These are phyloP conservation scores for Alternaria viburni DNA, from an alignment of 2,329 filamentous ascomycete species.

Conservation along the genomic window DNA sequence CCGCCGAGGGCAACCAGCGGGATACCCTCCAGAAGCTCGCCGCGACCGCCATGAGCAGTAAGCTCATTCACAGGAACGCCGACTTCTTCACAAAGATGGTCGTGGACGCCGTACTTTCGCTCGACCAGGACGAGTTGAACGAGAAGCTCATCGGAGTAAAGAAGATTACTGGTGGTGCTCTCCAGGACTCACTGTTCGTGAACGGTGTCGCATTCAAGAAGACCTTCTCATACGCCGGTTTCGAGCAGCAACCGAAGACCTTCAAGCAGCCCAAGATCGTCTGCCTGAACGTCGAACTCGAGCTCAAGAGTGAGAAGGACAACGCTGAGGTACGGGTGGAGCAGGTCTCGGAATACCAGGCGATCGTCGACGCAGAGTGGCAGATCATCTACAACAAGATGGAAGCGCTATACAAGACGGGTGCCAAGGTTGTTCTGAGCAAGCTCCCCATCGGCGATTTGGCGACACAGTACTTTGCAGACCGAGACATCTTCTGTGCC, in stretches of 20 bases:
- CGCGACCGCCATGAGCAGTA: conserved; percentile 98
- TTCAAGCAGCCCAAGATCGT: conserved; percentile 96
- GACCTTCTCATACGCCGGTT: conserved; percentile 98
- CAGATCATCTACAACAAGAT: conserved; percentile 99
- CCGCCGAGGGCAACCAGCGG: conserved; percentile 79
- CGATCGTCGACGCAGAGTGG: conserved; percentile 99
- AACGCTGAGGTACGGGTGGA: conserved; percentile 98
- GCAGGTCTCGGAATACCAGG: conserved; percentile 98
- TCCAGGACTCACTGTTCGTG: conserved; percentile 95
- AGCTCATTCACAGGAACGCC: conserved; percentile 97
- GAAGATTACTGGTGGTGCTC: conserved; percentile 94
- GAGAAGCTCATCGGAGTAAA: conserved; percentile 98
- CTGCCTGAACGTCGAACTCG: conserved; percentile 95
- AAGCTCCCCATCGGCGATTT: conserved; percentile 97
- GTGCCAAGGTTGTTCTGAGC: conserved; percentile 95
- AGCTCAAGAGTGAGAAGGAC: conserved; percentile 99
- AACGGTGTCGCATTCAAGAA: conserved; percentile 99
- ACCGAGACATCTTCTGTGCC: conserved; percentile 97
- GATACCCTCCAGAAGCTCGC: conserved; percentile 91
- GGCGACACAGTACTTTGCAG: conserved; percentile 96
- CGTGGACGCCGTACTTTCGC: conserved; percentile 91
- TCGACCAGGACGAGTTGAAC: conserved; percentile 96
- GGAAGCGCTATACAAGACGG: conserved; percentile 90
- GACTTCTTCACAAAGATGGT: conserved; percentile 98
- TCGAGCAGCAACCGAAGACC: conserved; percentile 97